Evolutionary conservation across 1,284 basidiomycete species (phyloP).

Genomic region (Rhodofomes roseus): DNA sequence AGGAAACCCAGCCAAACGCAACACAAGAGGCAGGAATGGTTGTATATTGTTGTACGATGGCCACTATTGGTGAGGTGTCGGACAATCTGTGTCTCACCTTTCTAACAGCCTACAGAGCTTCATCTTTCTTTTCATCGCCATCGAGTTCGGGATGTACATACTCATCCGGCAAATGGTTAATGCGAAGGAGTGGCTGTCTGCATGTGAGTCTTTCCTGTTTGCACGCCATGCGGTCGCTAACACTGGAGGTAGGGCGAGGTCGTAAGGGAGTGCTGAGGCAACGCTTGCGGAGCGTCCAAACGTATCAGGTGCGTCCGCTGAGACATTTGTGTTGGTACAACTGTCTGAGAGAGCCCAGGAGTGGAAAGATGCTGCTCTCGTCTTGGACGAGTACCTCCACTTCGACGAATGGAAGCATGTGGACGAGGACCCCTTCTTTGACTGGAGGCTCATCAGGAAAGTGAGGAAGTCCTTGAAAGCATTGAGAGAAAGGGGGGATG

Average conservation of each 20-base stretch:
- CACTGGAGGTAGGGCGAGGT: slow-evolving; percentile 64
- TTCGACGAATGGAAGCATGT: slow-evolving; percentile 88
- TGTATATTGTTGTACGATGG: slow-evolving; percentile 84
- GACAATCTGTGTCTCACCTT: not conserved
- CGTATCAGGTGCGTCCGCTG: slow-evolving; percentile 48
- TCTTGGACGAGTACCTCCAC: slow-evolving; percentile 77
- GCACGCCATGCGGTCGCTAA: not conserved
- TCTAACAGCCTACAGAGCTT: slow-evolving; percentile 46
- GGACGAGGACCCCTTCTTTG: slow-evolving; percentile 87
- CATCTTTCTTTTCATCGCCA: slow-evolving; percentile 82
- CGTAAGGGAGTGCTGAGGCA: slow-evolving; percentile 76
- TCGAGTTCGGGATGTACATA: slow-evolving; percentile 87
- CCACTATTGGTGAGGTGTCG: slow-evolving; percentile 66
- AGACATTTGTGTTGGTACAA: no score
- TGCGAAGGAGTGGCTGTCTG: slow-evolving; percentile 86
- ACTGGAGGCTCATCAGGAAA: slow-evolving; percentile 81
- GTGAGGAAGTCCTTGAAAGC: slow-evolving; percentile 58
- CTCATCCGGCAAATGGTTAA: slow-evolving; percentile 89
- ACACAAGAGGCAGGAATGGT: slow-evolving; percentile 65
- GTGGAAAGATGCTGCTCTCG: slow-evolving; percentile 83
- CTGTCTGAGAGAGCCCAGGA: slow-evolving; percentile 38
- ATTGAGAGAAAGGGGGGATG: slow-evolving; percentile 71
- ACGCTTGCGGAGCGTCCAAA: slow-evolving; percentile 69
- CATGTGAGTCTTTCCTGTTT: slow-evolving; percentile 56
- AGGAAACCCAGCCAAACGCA: slow-evolving; percentile 44